Base-by-base conservation (phyloP, 2,329 filamentous ascomycete species). In the Talaromyces marneffei region DNA sequence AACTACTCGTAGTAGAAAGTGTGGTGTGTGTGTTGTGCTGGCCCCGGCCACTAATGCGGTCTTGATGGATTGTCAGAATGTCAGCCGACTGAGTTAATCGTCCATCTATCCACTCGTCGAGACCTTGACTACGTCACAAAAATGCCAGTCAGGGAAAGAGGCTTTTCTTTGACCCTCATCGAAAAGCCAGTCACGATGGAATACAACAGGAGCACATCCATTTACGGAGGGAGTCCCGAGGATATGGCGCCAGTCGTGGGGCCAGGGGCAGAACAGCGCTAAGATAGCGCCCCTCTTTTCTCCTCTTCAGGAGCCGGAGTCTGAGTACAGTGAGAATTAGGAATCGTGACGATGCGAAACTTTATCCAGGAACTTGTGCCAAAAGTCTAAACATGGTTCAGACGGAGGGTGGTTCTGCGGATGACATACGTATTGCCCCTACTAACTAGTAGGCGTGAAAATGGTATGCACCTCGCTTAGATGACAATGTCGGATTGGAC, bases 201-300 rank as follows among this genome's bases (percentile, higher is more conserved):
- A 7, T 25, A 50, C 46, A 16, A 18, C 16, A 31, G 16, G 27
- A 33, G 46, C 46, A 18, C 27, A 35, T 52, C 48, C 48, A 52
- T 52, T 52, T 23, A 20, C 35, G 35, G 35, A 23, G n/a, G 12
- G 33, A 55, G 33, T 39, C 33, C 52, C 52, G 52, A 55, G 35
- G 52, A 55, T 55, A 55, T 18, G 52, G 52, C 52, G 20, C 35
- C 33, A 40, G 52, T 5, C 14, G 33, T 39, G 52, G 52, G 52
- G 52, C 52, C 52, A 55, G 52, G 52, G 52, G 52, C 35, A 40
- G 52, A 20, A 27, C 16, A n/a, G 8, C 52, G 35, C 33, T 40
- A 55, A 40, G 52, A 55, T 39, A 40, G n/a, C 40, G 52, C 52
- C 33, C 52, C 52, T 54, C 52, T 14, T 33, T 39, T 55, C 8